Evolutionary conservation across 331 rosid genomes (phyloP), one percentile per base, ranked within the genome.

Genomic region (Telfairia occidentalis): DNA sequence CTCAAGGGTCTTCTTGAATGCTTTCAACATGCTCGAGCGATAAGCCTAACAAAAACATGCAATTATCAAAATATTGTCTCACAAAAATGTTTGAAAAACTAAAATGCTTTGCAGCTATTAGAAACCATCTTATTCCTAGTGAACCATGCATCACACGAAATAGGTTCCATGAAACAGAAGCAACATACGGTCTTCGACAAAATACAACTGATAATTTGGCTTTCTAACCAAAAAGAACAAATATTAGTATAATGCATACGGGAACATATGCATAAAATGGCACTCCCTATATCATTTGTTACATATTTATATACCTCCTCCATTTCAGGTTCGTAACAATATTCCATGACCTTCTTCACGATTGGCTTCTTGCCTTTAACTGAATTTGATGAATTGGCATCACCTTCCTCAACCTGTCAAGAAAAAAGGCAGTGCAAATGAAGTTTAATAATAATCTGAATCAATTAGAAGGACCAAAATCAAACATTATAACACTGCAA

Each of bases 291-390:
- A 70, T 43, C 26, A 46, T 9, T 13, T n/a, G 30, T 29, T 30
- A 28, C 28, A 52, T 49, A 43, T 69, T 26, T 69, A 26, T 42
- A 54, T 91, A 91, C 98, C 98, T 90, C 96, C 81, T 91, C 97
- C 97, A 95, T 95, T 84, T 95, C 97, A 82, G 98, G 96, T 91
- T 91, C 98, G 74, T 95, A 95, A 70, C 96, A 95, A 81, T 91
- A 95, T 86, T 95, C 98, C 96, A 91, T 91, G 87, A 91, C 92
- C 83, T 79, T 94, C 84, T 87, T 94, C 70, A 38, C 78, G 29
- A 75, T 89, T 60, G 87, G 84, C 86, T 86, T 95, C 89, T 95
- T 95, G 85, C 86, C 87, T 85, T 90, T 88, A 71, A 87, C 82
- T 45, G 96, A 86, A 81, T 84, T 82, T 40, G 91, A 87, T 79